phyloP scores from a whole-genome alignment of 2,329 filamentous ascomycete genomes.

The Aureobasidium musti region DNA sequence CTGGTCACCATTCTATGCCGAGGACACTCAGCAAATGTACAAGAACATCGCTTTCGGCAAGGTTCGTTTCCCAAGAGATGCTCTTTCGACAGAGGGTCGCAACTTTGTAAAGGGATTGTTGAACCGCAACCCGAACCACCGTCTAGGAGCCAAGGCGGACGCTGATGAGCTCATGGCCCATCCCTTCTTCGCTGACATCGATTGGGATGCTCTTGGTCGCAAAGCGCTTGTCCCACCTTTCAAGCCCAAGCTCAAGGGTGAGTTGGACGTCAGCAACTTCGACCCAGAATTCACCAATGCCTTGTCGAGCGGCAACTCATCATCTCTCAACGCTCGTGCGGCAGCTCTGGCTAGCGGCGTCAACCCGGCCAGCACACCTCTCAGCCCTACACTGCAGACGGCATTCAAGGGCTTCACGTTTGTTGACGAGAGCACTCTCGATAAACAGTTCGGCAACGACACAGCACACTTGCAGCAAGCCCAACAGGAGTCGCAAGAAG shows the following conservation, averaged over 20 bases:
- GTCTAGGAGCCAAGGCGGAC: conserved; percentile 85
- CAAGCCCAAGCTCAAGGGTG: conserved; percentile 94
- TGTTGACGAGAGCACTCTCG: conserved; percentile 91
- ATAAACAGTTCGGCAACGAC: conserved; percentile 47
- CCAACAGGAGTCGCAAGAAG: conserved; percentile 42
- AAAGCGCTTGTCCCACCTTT: conserved; percentile 96
- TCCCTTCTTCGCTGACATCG: conserved; percentile 89
- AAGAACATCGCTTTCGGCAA: conserved; percentile 99
- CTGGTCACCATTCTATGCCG: conserved; percentile 98
- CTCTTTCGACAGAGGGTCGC: conserved; percentile 87
- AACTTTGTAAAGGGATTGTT: conserved; percentile 98
- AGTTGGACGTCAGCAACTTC: conserved; percentile 96
- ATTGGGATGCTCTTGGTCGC: conserved; percentile 84
- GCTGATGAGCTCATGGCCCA: conserved; percentile 93
- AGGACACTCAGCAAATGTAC: conserved; percentile 99
- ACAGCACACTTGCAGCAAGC: conserved; percentile 31
- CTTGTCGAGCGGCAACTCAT: conserved; percentile 76
- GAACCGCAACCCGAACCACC: conserved; percentile 95
- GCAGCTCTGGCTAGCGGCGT: conserved; percentile 78
- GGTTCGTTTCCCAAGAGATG: conserved; percentile 92
- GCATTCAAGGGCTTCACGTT: conserved; percentile 99
- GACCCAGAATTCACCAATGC: conserved; percentile 98
- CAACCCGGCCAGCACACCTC: conserved; percentile 83
- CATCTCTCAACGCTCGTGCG: conserved; percentile 87
- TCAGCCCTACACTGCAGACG: conserved; percentile 93